Base-by-base conservation (phyloP, 2,329 filamentous ascomycete genomes). In the Aspergillus sp. region DNA sequence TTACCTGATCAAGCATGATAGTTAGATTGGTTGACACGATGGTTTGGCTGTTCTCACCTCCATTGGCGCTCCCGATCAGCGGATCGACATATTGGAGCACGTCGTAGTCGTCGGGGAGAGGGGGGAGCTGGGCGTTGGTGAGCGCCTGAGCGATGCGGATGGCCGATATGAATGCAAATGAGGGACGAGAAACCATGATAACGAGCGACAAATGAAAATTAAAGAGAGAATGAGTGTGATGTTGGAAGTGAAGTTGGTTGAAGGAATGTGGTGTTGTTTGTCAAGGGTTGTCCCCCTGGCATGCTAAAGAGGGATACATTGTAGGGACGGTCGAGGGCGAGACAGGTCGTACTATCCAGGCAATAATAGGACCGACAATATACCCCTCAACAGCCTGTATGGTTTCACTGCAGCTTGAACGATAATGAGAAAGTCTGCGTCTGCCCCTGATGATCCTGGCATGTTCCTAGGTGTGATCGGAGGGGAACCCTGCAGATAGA, bases 41-140 rank as follows among this genome's bases (percentile, higher is more conserved):
- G 14, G 11, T 1, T 17, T 38, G 35, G 5, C 14, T n/a, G 11
- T 47, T 14, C 50, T 43, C 59, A 72, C 70, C 70, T 62, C 79
- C 80, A 58, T 79, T 76, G 10, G 69, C 74, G 47, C 76, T 81
- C 48, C 80, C 80, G 58, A 83, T 82, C 33, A 82, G 72, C 14
- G 79, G 80, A 62, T 82, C 66, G 14, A 77, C 60, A 57, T 76
- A 77, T 53, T 73, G 63, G 8, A 77, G 65, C 6, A 76, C 69
- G 64, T 77, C 73, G 32, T 72, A 71, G 47, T 68, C 60, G 35
- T 65, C 53, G 20, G 51, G 45, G 3, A 42, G 33, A n/a, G 42
- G 30, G 51, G 49, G 7, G 55, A 45, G 16, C 20, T 46, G 47
- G 49, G 55, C 35, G 45, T 51, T 20, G 38, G 49, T 51, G 57